Evolutionary conservation across 2,329 filamentous ascomycete species (phyloP).

Genomic region (Ophiostoma ulmi): DNA sequence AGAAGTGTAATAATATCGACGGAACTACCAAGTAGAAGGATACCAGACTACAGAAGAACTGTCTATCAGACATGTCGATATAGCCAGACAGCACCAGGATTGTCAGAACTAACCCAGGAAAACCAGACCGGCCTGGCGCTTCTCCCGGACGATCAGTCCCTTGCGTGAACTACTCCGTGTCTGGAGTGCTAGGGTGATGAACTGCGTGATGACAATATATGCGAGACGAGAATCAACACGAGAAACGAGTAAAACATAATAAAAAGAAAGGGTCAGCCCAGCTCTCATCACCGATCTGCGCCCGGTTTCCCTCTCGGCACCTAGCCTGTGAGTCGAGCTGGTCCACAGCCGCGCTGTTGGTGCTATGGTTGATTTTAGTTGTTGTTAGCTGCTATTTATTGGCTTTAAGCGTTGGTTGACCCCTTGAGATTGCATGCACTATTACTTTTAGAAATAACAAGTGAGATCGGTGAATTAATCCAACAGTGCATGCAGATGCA

Average conservation of each 20-base stretch:
- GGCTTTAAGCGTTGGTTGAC: background rate
- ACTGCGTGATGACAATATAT: background rate
- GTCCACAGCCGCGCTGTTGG: background rate
- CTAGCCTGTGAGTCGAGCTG: background rate
- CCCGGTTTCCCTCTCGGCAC: background rate
- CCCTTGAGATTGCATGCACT: constrained; percentile 2
- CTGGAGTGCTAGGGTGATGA: background rate
- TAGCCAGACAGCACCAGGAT: background rate
- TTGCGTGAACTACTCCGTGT: constrained; percentile 2
- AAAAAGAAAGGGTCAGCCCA: background rate
- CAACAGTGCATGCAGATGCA: background rate
- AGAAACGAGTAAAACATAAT: background rate
- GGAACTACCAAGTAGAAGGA: background rate
- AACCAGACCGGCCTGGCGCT: background rate
- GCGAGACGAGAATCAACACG: background rate
- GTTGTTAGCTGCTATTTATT: background rate
- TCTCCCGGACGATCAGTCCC: constrained; percentile 7
- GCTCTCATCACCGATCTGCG: background rate
- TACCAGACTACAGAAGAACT: background rate
- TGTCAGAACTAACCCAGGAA: background rate
- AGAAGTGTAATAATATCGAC: background rate
- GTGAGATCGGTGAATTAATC: background rate
- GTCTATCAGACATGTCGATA: background rate
- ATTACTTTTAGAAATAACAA: background rate
- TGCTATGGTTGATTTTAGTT: background rate